Evolutionary conservation across 2,329 filamentous ascomycete species (phyloP).

Genomic region (Daldinia sp.): DNA sequence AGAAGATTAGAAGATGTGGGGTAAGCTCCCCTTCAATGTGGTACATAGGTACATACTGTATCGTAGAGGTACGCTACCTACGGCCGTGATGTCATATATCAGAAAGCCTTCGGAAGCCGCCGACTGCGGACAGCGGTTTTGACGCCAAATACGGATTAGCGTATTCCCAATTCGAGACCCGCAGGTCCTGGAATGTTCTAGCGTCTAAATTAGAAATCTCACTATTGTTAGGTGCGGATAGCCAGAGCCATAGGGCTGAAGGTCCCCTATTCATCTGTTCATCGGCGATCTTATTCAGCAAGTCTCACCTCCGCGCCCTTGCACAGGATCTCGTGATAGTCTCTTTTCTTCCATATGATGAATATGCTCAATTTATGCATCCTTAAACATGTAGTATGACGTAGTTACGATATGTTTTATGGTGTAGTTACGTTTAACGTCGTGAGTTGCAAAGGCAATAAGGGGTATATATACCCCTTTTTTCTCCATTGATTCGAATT

Average conservation of each 20-base stretch:
- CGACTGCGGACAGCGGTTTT: background rate
- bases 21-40: slow-evolving; percentile 1
- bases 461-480: background rate
- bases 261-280: background rate
- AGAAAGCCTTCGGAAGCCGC: slow-evolving; percentile 13
- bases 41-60: background rate
- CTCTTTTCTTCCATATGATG: too few species aligned
- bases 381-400: background rate
- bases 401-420: background rate
- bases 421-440: background rate
- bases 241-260: slow-evolving; percentile 30
- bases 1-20: slow-evolving; percentile 16
- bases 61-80: too few species aligned
- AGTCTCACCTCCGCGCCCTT: background rate
- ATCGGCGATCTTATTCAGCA: background rate
- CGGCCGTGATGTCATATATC: slow-evolving; percentile 29
- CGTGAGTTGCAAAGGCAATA: background rate
- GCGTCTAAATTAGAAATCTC: slow-evolving; percentile 4
- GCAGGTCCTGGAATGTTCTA: background rate
- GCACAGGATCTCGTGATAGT: background rate
- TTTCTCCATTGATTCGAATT: background rate
- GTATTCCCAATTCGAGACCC: background rate
- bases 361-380: too few species aligned
- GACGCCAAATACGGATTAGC: slow-evolving; percentile 6
- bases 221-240: background rate